Evolutionary conservation across 768 basidiomycete species (phyloP).

Genomic region (Trametes villosa): DNA sequence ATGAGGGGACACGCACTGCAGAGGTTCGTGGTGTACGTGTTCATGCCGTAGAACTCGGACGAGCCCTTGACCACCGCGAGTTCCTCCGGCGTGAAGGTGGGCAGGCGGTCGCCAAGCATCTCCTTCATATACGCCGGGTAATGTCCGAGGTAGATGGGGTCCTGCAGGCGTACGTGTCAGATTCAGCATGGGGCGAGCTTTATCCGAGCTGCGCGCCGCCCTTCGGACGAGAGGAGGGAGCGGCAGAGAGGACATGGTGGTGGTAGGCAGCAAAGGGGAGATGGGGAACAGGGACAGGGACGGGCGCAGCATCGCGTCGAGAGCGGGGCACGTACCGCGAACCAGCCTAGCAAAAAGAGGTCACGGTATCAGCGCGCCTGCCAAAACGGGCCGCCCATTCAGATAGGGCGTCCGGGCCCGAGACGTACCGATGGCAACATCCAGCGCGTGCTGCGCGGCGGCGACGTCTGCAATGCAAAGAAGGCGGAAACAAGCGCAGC

Average conservation of each 20-base stretch:
- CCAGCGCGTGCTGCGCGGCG: slow-evolving; percentile 73
- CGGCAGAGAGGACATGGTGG: not conserved
- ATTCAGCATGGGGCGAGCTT: not conserved
- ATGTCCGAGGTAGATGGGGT: slow-evolving; percentile 74
- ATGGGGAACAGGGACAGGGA: slow-evolving; percentile 14
- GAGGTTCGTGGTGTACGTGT: slow-evolving; percentile 74
- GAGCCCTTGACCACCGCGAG: slow-evolving; percentile 63
- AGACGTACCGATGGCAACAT: slow-evolving; percentile 67
- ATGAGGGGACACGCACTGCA: slow-evolving; percentile 32
- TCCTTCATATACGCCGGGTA: slow-evolving; percentile 69
- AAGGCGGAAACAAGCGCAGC: not conserved
- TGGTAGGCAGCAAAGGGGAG: slow-evolving; percentile 1
- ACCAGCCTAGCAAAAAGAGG: slow-evolving; percentile 50
- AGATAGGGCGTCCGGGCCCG: slow-evolving; percentile 22
- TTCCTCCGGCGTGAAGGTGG: slow-evolving; percentile 63
- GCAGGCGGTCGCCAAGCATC: slow-evolving; percentile 62
- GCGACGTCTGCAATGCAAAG: slow-evolving; percentile 52
- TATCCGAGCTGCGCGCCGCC: not conserved
- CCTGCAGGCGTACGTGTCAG: slow-evolving; percentile 39
- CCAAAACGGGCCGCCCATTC: not conserved
- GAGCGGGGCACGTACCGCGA: slow-evolving; percentile 43
- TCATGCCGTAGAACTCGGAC: slow-evolving; percentile 78
- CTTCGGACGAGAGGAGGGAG: not conserved
- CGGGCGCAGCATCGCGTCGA: not conserved
- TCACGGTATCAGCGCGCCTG: slow-evolving; percentile 16